Evolutionary conservation across 306 rosid species (phyloP), one percentile per base, ranked within the genome.

Genomic region (Vigna radiata): DNA sequence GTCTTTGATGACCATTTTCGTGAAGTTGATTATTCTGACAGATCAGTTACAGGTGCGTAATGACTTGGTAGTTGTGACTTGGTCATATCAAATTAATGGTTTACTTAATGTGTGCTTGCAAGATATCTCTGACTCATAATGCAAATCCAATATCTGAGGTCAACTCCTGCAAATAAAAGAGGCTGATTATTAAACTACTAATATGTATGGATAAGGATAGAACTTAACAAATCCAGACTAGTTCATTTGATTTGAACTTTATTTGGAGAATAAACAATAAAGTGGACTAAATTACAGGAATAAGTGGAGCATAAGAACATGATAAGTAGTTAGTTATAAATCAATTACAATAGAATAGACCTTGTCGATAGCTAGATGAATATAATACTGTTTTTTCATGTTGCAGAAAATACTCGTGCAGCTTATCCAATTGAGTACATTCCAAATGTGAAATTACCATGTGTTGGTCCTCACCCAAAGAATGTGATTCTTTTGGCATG

Each of bases 361-460:
- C 29, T 62, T 62, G 52, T 21, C 41, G 60, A 67, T 31, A 44
- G 11, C 14, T 76, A 56, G 52, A 27, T n/a, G 11, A 29, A 33
- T 48, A 60, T 79, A 19, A 15, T 44, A 7, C 2, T 41, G 17
- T 2, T 62, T 4, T 62, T 76, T 41, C 5, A 19, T 31, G 8
- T 61, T 84, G 70, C 87, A 93, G 98, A 94, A 84, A 94, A 94
- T 82, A 94, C 97, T 29, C 84, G 98, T 14, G 97, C 97, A 9
- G 96, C 97, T 33, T 94, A 94, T 80, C 98, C 97, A 4, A 91
- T 94, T 17, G 96, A 91, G 86, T 91, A 85, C 87, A 94, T 94
- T 62, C 98, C 97, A 14, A 94, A 94, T 80, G 98, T 86, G 1
- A 91, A 88, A 70, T 58, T 94, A 63, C 97, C 98, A 7, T 94